A percentile compares a stretch with the other conserved stretches of the same genome.
These are phyloP conservation scores for Candida lessepsii DNA, from an alignment of 805 yeast genomes.

Conservation along the genomic window DNA sequence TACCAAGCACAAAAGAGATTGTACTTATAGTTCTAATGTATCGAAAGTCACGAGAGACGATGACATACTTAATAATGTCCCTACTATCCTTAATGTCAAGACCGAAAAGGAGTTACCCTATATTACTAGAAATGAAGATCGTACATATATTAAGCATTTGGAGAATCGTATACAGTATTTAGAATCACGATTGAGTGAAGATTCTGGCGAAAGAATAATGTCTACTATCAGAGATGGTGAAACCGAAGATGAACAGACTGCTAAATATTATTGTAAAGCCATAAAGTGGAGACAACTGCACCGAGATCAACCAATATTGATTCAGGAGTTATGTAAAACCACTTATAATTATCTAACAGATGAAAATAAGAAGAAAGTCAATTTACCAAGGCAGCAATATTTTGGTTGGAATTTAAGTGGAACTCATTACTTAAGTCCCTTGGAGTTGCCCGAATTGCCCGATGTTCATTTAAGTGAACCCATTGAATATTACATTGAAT, in stretches of 20 bases:
- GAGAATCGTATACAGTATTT: constrained; percentile 42
- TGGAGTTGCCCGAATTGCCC: constrained; percentile 34
- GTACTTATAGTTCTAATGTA: constrained; percentile 22
- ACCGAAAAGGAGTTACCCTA: constrained; percentile 14
- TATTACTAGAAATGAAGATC: constrained; percentile 10
- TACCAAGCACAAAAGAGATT: constrained; percentile 32
- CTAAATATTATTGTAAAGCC: constrained; percentile 23
- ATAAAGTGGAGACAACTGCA: constrained; percentile 49
- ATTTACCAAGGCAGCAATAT: constrained; percentile 55
- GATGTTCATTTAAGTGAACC: constrained; percentile 20
- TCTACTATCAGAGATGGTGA: constrained; percentile 17
- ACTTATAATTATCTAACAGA: constrained; percentile 32
- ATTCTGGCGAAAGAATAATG: constrained; percentile 16
- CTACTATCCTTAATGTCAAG: constrained; percentile 11
- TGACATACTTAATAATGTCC: constrained; percentile 1
- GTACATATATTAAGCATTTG: constrained; percentile 29
- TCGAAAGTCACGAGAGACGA: not conserved
- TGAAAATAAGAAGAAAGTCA: constrained; percentile 32
- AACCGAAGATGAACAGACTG: constrained; percentile 21
- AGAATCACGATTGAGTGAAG: constrained; percentile 28
- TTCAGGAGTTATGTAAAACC: constrained; percentile 37
- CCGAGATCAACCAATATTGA: constrained; percentile 44
- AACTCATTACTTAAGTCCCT: constrained; percentile 42
- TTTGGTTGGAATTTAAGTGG: constrained; percentile 72
- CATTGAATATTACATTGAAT: constrained; percentile 27